Conservation (phyloP, 345 rosid species). For the Gynandropsis gynandra region DNA sequence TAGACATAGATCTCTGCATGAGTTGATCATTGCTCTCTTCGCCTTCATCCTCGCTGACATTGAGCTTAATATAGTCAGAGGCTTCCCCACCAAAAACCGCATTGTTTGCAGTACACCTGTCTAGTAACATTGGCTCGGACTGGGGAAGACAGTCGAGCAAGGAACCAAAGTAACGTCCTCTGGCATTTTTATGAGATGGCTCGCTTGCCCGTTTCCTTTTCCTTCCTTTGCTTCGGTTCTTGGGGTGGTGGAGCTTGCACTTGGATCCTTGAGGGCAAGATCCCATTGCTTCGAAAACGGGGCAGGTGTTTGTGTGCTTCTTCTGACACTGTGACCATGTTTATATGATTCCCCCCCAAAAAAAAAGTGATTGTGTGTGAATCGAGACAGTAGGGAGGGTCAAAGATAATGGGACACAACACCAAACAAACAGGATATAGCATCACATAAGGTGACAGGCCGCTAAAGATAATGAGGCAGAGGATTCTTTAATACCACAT, state of each 20-base stretch:
- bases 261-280: slow-evolving; percentile 71
- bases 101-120: slow-evolving; percentile 20
- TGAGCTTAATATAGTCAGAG: slow-evolving; percentile 51
- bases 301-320: slow-evolving; percentile 91
- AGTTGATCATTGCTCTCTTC: slow-evolving; percentile 26
- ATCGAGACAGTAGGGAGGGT: slow-evolving; percentile 14
- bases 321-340: slow-evolving; percentile 81
- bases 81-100: slow-evolving; percentile 28
- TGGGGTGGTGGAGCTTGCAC: slow-evolving; percentile 94
- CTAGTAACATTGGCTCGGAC: slow-evolving; percentile 29
- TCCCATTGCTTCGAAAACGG: slow-evolving; percentile 64
- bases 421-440: too few species aligned
- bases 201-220: slow-evolving; percentile 49
- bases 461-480: too few species aligned
- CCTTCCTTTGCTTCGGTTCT: slow-evolving; percentile 47
- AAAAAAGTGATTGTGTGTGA: slow-evolving; percentile 3
- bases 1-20: slow-evolving; percentile 21
- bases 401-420: not conserved
- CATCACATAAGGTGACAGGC: too few species aligned
- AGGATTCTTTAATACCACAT: too few species aligned
- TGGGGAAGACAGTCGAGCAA: slow-evolving; percentile 20
- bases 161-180: slow-evolving; percentile 67
- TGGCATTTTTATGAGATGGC: slow-evolving; percentile 31
- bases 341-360: slow-evolving; percentile 24
- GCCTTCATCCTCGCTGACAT: slow-evolving; percentile 38